A percentile compares a stretch with the other conserved stretches of the same genome.
phyloP scores from a whole-genome alignment of 805 yeast species.

The Candida easanensis region DNA sequence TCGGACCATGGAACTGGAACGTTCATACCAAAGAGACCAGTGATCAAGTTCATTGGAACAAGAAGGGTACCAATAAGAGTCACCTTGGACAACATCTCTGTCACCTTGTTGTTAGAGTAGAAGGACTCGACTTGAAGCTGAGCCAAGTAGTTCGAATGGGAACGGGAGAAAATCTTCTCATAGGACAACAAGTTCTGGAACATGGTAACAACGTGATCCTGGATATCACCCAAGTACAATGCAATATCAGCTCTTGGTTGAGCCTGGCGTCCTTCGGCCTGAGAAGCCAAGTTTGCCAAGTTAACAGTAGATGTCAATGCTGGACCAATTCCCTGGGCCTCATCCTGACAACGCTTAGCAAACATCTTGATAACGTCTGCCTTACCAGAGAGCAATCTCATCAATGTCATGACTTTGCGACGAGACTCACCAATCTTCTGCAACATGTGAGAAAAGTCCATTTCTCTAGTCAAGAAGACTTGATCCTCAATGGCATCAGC shows the following conservation, averaged over 20 bases:
- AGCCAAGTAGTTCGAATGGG: constrained; percentile 90
- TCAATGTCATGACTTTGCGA: constrained; percentile 86
- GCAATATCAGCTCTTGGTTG: constrained; percentile 91
- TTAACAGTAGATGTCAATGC: constrained; percentile 38
- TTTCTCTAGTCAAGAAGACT: constrained; percentile 75
- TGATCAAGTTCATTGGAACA: constrained; percentile 84
- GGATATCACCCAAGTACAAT: constrained; percentile 89
- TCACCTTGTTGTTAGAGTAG: constrained; percentile 78
- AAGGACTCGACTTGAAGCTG: constrained; percentile 92
- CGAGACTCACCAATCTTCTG: constrained; percentile 85
- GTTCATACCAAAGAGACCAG: constrained; percentile 96
- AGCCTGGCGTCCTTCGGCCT: constrained; percentile 27
- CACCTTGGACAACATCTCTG: constrained; percentile 84
- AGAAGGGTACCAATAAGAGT: constrained; percentile 87
- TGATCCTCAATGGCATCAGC: constrained; percentile 79
- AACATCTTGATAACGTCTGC: constrained; percentile 97
- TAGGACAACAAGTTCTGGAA: constrained; percentile 84
- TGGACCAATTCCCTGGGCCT: constrained; percentile 39
- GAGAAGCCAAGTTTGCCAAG: constrained; percentile 33
- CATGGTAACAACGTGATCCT: constrained; percentile 96
- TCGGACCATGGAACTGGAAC: constrained; percentile 78
- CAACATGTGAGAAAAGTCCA: constrained; percentile 75
- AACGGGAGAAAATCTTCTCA: constrained; percentile 89
- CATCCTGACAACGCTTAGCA: constrained; percentile 90
- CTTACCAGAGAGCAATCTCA: constrained; percentile 86